Base-by-base conservation (phyloP, 495 filamentous ascomycete species). In the Daldinia loculata region DNA sequence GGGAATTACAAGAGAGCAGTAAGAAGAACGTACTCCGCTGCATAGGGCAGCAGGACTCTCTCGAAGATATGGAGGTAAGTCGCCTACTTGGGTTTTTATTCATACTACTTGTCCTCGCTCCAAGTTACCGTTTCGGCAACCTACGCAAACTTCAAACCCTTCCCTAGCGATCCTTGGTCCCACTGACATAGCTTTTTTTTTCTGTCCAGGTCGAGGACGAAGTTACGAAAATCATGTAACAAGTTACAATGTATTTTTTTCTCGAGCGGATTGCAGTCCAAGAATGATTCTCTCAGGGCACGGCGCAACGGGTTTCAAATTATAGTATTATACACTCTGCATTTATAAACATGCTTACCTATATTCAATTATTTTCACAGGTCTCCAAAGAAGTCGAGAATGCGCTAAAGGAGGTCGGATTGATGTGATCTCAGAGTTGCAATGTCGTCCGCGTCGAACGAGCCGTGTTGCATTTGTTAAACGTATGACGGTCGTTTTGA, bases 11-110 rank as follows among this genome's bases (percentile, higher is more conserved):
- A 82, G 95, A 99, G 81, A 98, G 93, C 78, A 97, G 94, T 81
- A 98, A 98, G 86, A 98, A 98, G 89, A 98, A 97, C 76, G 90
- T 99, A 19, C 82, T 99, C 76, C 87, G 94, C 67, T 95, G 93
- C 75, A 99, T 99, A 77, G 90, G 91, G 59, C 93, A 96, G 77
- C 93, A 98, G 80, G 94, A 98, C 80, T 93, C 93, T 67, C 81
- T 98, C 67, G 94, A 98, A 81, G 94, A 98, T 77, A 95, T 97
- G 89, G 94, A 98, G 93, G 94, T 97, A 76, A 88, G 94, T 90
- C 11, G 51, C 61, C 60, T 38, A 15, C 38, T 41, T 4, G 41
- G 45, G 53, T 17, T 76, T 57, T 58, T 67, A 7, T 55, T 65
- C 41, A 50, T 53, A 15, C 32, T 71, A 22, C 26, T 39, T 48